A percentile compares a stretch with the other conserved stretches of the same genome.
phyloP scores from a whole-genome alignment of 257 asterid genomes.

The Handroanthus guayacan region DNA sequence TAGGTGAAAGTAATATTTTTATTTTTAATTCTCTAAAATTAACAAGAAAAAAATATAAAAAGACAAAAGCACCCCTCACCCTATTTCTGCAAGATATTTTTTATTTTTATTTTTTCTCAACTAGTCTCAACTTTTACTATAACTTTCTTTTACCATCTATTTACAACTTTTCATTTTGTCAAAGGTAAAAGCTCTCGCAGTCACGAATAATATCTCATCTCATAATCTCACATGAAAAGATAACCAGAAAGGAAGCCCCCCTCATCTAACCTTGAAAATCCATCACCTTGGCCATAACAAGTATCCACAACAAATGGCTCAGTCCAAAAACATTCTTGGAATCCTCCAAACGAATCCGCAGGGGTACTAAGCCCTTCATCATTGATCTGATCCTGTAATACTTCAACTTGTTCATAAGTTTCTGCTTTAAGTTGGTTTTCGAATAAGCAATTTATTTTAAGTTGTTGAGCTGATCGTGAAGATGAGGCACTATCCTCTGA shows the following conservation, averaged over 20 bases:
- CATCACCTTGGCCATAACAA: not conserved
- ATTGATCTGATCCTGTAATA: not conserved
- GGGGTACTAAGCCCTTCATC: not conserved
- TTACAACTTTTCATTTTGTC: too few species aligned
- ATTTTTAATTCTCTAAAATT: too few species aligned
- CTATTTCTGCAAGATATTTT: too few species aligned
- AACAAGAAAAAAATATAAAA: too few species aligned
- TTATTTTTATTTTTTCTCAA: too few species aligned
- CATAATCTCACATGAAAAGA: conserved; percentile 18
- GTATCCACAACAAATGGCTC: conserved; percentile 29
- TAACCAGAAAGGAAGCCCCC: not conserved
- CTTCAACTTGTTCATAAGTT: not conserved
- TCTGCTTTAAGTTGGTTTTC: not conserved
- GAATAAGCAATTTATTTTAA: not conserved
- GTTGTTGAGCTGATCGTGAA: not conserved
- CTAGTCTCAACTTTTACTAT: too few species aligned
- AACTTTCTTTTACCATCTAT: too few species aligned
- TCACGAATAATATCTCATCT: too few species aligned
- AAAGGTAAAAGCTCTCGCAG: not conserved
- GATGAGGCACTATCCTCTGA: conserved; percentile 26
- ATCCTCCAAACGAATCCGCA: too few species aligned
- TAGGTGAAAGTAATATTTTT: too few species aligned
- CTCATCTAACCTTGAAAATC: conserved; percentile 20
- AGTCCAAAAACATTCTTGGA: conserved; percentile 21
- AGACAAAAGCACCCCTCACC: too few species aligned